Conservation (phyloP, 768 basidiomycete genomes). For the Tubosaeta brunneosetosa region DNA sequence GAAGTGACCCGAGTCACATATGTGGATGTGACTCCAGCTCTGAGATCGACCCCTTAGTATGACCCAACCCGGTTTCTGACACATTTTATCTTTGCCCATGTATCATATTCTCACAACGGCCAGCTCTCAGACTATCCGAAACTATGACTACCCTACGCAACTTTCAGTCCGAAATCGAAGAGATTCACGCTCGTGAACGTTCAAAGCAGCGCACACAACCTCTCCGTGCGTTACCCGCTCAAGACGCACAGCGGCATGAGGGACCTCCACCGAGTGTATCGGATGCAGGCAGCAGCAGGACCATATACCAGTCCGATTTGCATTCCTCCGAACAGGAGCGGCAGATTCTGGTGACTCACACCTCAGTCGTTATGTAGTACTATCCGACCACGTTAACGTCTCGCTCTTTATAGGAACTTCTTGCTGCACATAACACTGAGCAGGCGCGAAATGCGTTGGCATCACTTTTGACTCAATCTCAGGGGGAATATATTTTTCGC, state of each 20-base stretch:
- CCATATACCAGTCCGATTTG: neutral
- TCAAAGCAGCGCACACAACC: constrained; percentile 50
- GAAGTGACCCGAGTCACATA: neutral
- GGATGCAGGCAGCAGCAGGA: neutral
- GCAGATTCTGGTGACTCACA: constrained; percentile 12
- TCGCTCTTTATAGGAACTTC: constrained; percentile 33
- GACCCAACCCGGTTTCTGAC: neutral
- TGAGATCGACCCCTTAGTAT: neutral
- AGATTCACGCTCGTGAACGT: constrained; percentile 65
- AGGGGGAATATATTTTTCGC: constrained; percentile 72
- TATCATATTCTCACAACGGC: constrained; percentile 3
- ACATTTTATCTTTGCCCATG: constrained; percentile 12
- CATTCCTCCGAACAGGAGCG: constrained; percentile 16
- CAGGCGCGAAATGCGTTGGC: constrained; percentile 62
- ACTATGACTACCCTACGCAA: constrained; percentile 31
- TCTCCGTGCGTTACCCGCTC: constrained; percentile 11
- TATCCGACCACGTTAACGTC: neutral
- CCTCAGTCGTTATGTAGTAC: neutral
- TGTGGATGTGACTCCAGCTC: neutral
- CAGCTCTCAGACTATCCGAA: neutral
- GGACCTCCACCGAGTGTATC: constrained; percentile 8
- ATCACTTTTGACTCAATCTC: constrained; percentile 57
- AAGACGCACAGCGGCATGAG: constrained; percentile 48
- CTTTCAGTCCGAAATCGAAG: constrained; percentile 70
- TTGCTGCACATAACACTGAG: constrained; percentile 43